Base-by-base conservation (phyloP, 2,329 filamentous ascomycete genomes). In the Zasmidium cellare region DNA sequence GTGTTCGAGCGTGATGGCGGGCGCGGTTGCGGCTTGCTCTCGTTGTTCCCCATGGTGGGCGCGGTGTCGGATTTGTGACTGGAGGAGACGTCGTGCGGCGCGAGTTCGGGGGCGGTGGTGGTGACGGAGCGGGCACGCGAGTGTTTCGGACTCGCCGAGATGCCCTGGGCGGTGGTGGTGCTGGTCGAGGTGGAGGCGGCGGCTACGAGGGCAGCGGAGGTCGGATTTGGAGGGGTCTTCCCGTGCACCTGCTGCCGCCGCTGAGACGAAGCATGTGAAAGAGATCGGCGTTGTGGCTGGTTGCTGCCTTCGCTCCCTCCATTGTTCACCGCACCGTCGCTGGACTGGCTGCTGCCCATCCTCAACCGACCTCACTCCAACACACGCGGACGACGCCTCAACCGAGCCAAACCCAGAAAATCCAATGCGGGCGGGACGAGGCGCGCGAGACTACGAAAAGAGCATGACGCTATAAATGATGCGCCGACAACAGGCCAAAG, bases 311-410 rank as follows among this genome's bases (percentile, higher is more conserved):
- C n/a, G 28, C 16, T 38, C 23, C 48, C 19, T 22, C 18, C 19
- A 14, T 22, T 51, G 12, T 20, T 25, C 48, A 14, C 48, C 48
- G 48, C n/a, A 22, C 28, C 28, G 7, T 55, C 60, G 61, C 47
- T 63, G 63, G 76, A 80, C 68, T 77, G 75, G 69, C 74, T 77
- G 69, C 80, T 79, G 65, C 79, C 79, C 78, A 80, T 80, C 68
- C 41, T 46, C 11, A 23, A 18, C 19, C 50, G 50, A 25, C 35
- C 35, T 18, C 35, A 18, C n/a, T n/a, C n/a, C n/a, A n/a, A n/a
- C 35, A 41, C 5, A 9, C 11, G 35, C 35, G 16, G 6, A 41
- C 12, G 35, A 49, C 28, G 23, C 12, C 46, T 24, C 35, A 41
- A 14, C 7, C 35, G 35, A 18, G 35, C 35, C 35, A 18, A 41